Conservation (phyloP, 805 yeast species). For the Cyberlindnera veronae region DNA sequence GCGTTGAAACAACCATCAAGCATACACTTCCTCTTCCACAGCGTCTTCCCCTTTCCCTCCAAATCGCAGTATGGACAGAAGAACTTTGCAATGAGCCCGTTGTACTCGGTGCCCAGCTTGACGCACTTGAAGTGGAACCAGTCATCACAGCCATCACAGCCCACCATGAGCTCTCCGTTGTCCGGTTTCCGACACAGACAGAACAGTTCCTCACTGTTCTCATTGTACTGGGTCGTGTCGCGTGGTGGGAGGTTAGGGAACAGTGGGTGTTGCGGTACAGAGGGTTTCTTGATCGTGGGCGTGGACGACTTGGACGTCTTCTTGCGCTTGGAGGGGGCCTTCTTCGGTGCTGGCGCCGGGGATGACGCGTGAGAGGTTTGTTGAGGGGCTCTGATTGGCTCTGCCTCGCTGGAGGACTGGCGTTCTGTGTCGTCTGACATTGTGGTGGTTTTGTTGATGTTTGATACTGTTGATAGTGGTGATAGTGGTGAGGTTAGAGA, state of each 20-base stretch:
- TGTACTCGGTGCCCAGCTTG: conserved; percentile 47
- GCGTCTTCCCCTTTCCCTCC: conserved; percentile 42
- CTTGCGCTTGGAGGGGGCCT: conserved; percentile 17
- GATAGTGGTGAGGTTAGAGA: too few relatives aligned
- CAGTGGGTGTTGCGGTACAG: conserved; percentile 16
- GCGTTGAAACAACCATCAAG: conserved; percentile 54
- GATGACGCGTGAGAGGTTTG: too few relatives aligned
- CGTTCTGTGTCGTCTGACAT: too few relatives aligned
- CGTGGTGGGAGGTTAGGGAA: conserved; percentile 28
- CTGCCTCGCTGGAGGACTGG: too few relatives aligned
- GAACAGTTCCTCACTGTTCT: conserved; percentile 59
- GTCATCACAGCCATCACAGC: conserved; percentile 91
- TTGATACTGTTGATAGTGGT: background rate
- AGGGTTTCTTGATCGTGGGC: conserved; percentile 1
- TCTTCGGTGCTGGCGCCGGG: background rate
- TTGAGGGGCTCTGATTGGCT: background rate
- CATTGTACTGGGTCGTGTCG: conserved; percentile 33
- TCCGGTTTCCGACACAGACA: conserved; percentile 81
- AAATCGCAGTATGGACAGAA: conserved; percentile 71
- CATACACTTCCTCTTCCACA: conserved; percentile 79
- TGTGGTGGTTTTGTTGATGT: background rate
- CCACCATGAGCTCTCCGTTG: conserved; percentile 82
- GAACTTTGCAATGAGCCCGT: conserved; percentile 57
- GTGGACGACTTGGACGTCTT: conserved; percentile 8
- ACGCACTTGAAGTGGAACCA: conserved; percentile 90